Percentiles rank a stretch among this genome's conserved stretches.
These are phyloP conservation scores for Sporothrix luriei DNA, from an alignment of 2,329 filamentous ascomycete genomes.

Conservation along the genomic window DNA sequence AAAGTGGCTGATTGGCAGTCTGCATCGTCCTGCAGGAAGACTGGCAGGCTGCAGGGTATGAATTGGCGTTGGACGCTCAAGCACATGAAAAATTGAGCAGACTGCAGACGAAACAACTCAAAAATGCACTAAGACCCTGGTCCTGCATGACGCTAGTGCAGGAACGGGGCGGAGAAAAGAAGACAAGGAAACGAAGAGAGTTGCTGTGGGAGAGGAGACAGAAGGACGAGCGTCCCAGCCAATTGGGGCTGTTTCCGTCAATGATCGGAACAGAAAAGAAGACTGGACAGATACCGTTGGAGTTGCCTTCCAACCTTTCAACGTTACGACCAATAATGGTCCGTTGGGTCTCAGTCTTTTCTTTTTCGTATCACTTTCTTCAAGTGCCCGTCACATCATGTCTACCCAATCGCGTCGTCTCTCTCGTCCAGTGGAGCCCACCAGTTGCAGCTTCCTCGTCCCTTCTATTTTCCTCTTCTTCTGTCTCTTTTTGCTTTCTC, in stretches of 20 bases:
- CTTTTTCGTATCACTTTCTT: conserved; percentile 13
- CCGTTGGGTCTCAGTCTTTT: background rate
- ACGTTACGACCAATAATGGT: background rate
- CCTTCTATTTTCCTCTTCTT: background rate
- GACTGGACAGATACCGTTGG: background rate
- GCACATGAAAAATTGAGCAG: conserved; percentile 18
- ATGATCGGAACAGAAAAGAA: background rate
- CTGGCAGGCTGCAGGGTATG: background rate
- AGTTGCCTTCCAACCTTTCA: no score
- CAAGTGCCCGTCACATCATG: background rate
- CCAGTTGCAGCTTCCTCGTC: background rate
- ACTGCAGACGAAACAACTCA: background rate
- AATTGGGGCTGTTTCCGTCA: conserved; percentile 7
- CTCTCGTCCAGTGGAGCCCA: conserved; percentile 21
- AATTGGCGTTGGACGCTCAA: background rate
- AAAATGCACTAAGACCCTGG: conserved; percentile 18
- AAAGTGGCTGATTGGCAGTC: background rate
- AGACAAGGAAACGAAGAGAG: background rate
- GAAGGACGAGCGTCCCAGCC: conserved; percentile 1
- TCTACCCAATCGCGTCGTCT: background rate
- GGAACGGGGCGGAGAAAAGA: conserved; percentile 30
- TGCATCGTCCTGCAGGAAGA: background rate
- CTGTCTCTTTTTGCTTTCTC: background rate
- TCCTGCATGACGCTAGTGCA: conserved; percentile 33
- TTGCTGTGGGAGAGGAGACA: background rate